Percentiles rank a stretch among this genome's conserved stretches.
phyloP scores from a whole-genome alignment of 2,329 filamentous ascomycete genomes.

The Beauveria sp. region DNA sequence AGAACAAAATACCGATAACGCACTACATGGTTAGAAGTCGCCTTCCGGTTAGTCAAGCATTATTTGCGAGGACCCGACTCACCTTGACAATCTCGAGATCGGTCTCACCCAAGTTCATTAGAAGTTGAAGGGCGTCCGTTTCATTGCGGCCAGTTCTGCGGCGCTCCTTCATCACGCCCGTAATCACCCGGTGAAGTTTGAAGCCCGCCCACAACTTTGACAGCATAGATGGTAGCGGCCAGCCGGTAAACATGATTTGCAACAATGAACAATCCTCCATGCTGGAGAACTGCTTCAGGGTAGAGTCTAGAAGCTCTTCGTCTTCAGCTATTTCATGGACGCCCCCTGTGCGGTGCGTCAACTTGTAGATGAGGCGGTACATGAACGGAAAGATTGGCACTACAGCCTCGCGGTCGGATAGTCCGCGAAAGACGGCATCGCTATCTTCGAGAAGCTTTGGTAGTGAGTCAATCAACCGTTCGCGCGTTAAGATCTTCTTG shows the following conservation, averaged over 20 bases:
- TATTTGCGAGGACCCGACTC: slow-evolving; percentile 11
- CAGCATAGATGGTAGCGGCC: slow-evolving; percentile 37
- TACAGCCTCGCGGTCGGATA: background rate
- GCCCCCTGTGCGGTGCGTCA: slow-evolving; percentile 51
- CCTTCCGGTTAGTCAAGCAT: too few relatives aligned
- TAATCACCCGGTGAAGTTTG: slow-evolving; percentile 41
- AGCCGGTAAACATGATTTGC: slow-evolving; percentile 44
- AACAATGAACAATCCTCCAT: slow-evolving; percentile 38
- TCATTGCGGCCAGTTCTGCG: slow-evolving; percentile 31
- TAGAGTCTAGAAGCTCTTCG: slow-evolving; percentile 31
- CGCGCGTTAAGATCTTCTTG: slow-evolving; percentile 28
- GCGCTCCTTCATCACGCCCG: slow-evolving; percentile 38
- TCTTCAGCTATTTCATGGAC: slow-evolving; percentile 45
- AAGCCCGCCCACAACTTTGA: slow-evolving; percentile 36
- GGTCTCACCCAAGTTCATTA: slow-evolving; percentile 44
- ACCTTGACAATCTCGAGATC: slow-evolving; percentile 36
- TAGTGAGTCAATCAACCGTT: slow-evolving; percentile 31
- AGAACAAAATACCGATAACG: slow-evolving; percentile 46
- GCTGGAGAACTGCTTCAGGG: slow-evolving; percentile 36
- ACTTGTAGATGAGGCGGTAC: slow-evolving; percentile 44
- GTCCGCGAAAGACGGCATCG: background rate
- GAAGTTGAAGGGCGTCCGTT: slow-evolving; percentile 44
- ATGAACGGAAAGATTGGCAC: slow-evolving; percentile 47
- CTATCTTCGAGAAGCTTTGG: slow-evolving; percentile 36
- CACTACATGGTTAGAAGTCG: slow-evolving; percentile 26